phyloP scores from a whole-genome alignment of 192 early-diverging fungal genomes.

The Rhizoclosmatium globosum region DNA sequence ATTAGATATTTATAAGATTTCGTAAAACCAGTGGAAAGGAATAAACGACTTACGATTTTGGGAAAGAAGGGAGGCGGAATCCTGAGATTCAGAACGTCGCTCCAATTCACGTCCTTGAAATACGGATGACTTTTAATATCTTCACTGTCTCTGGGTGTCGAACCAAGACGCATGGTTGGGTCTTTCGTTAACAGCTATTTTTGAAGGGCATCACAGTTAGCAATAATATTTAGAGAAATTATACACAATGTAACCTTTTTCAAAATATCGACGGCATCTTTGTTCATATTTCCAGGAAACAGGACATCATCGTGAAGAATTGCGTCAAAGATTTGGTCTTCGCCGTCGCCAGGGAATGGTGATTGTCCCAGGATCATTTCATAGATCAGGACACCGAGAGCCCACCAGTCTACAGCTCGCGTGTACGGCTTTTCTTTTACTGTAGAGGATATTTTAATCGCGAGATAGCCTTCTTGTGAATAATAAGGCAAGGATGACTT shows the following conservation, averaged over 20 bases:
- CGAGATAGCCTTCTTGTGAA: background rate
- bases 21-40: background rate
- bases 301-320: conserved; percentile 96
- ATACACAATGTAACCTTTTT: conserved; percentile 67
- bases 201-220: background rate
- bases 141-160: conserved; percentile 82
- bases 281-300: conserved; percentile 93
- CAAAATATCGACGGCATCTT: conserved; percentile 90
- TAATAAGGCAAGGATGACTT: conserved; percentile 50
- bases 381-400: conserved; percentile 75
- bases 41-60: conserved; percentile 69
- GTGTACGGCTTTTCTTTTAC: conserved; percentile 88
- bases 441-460: no score
- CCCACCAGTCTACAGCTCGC: conserved; percentile 99
- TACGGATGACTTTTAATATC: conserved; percentile 96
- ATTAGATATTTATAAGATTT: conserved; percentile 20
- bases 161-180: conserved; percentile 84
- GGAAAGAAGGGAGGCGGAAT: conserved; percentile 93
- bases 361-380: conserved; percentile 73
- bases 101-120: conserved; percentile 96
- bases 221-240: background rate
- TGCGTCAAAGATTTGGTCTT: conserved; percentile 98
- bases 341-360: conserved; percentile 95
- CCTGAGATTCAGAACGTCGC: conserved; percentile 89
- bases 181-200: conserved; percentile 84